Evolutionary conservation across 805 yeast genomes (phyloP).

Genomic region (Kazachstania kunashirensis): DNA sequence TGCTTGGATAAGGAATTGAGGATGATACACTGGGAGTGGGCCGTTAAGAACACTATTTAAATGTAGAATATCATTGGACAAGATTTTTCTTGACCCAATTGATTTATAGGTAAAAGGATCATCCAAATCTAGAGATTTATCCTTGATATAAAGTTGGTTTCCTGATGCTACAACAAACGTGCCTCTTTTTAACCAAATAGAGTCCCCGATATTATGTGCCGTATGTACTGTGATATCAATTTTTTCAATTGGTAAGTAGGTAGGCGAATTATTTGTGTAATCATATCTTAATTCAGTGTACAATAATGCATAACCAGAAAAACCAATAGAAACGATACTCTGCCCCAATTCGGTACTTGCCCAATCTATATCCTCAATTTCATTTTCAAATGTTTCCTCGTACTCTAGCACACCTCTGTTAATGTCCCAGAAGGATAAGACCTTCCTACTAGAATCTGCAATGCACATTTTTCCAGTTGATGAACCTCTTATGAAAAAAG

Average conservation of each 20-base stretch:
- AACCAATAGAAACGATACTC: conserved; percentile 75
- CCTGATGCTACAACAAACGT: conserved; percentile 78
- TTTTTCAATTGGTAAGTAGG: conserved; percentile 66
- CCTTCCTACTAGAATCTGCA: conserved; percentile 43
- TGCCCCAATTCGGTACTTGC: conserved; percentile 56
- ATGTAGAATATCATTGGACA: conserved; percentile 49
- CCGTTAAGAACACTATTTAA: conserved; percentile 76
- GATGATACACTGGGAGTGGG: conserved; percentile 83
- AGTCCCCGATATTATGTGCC: conserved; percentile 76
- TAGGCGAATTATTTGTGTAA: conserved; percentile 70
- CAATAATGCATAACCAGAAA: conserved; percentile 47
- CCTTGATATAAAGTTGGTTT: conserved; percentile 78
- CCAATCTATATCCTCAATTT: conserved; percentile 77
- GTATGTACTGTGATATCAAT: conserved; percentile 66
- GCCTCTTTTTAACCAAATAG: conserved; percentile 76
- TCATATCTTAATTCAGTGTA: conserved; percentile 82
- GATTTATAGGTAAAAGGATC: conserved; percentile 45
- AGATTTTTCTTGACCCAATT: conserved; percentile 49
- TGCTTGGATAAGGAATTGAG: conserved; percentile 73
- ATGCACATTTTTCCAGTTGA: conserved; percentile 69
- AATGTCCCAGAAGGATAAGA: conserved; percentile 73
- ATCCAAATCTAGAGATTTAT: conserved; percentile 49
- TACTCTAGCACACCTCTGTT: conserved; percentile 59
- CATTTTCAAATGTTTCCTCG: conserved; percentile 33
- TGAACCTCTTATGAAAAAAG: conserved; percentile 58